phyloP scores from a whole-genome alignment of 306 rosid genomes.

The Vigna angularis region DNA sequence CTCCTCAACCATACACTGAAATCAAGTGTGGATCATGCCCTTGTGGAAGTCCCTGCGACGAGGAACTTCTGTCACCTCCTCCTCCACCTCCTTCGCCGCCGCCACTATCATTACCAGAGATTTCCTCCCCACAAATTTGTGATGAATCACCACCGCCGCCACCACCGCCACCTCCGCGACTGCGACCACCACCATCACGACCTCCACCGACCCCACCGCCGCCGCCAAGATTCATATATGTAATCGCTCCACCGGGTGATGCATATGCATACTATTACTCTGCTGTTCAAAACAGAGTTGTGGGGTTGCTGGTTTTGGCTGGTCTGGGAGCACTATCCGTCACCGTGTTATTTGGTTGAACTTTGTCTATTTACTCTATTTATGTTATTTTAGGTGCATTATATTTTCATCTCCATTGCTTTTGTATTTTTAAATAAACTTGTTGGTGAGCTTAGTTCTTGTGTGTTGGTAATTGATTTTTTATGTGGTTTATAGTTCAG shows the following conservation, averaged over 20 bases:
- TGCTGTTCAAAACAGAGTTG: conserved; percentile 44
- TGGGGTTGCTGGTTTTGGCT: conserved; percentile 40
- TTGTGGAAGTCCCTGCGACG: conserved; percentile 65
- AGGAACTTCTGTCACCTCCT: conserved; percentile 44
- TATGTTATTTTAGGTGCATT: not conserved
- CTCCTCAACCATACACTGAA: conserved; percentile 39
- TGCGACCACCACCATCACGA: conserved; percentile 31
- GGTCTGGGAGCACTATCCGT: conserved; percentile 45
- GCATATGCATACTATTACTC: conserved; percentile 50
- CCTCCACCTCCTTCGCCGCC: conserved; percentile 43
- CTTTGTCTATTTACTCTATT: conserved; percentile 11
- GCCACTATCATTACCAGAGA: conserved; percentile 38
- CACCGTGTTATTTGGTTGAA: conserved; percentile 28
- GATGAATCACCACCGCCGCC: conserved; percentile 37
- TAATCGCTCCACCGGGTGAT: conserved; percentile 62
- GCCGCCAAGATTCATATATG: conserved; percentile 79
- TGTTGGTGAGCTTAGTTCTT: not conserved
- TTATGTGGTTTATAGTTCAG: not conserved
- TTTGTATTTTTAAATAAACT: conserved; percentile 14
- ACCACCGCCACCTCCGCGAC: conserved; percentile 14
- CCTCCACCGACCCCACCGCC: conserved; percentile 57
- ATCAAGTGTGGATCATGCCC: conserved; percentile 89
- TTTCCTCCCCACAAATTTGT: conserved; percentile 34
- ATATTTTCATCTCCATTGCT: conserved; percentile 8
- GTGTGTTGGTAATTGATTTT: not conserved